Evolutionary conservation across 2,329 filamentous ascomycete species (phyloP).

Genomic region (Byssothecium circinans): DNA sequence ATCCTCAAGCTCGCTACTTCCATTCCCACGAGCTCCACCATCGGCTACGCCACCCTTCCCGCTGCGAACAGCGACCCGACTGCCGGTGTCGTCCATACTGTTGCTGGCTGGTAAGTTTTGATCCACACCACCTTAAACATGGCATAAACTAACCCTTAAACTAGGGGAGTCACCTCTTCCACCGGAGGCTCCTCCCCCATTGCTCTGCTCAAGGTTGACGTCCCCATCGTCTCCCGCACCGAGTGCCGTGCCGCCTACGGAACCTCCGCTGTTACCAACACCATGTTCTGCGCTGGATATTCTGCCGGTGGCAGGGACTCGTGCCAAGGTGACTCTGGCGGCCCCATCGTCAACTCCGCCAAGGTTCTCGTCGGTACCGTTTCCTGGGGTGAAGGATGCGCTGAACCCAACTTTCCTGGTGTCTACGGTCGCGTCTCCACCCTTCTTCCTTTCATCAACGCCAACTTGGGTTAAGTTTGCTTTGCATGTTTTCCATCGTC

Average conservation of each 20-base stretch:
- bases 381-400: constrained; percentile 32
- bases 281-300: constrained; percentile 34
- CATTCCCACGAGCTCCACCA: constrained; percentile 26
- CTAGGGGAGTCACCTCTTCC: constrained; percentile 21
- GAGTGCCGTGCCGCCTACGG: constrained; percentile 24
- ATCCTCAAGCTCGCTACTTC: constrained; percentile 21
- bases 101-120: constrained; percentile 28
- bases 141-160: not conserved
- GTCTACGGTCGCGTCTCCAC: constrained; percentile 26
- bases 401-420: constrained; percentile 23
- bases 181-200: constrained; percentile 13
- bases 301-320: constrained; percentile 33
- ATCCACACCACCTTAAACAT: not conserved
- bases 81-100: constrained; percentile 19
- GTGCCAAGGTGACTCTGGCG: constrained; percentile 38
- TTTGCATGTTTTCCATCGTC: not conserved
- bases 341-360: constrained; percentile 24
- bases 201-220: constrained; percentile 29
- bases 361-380: constrained; percentile 20
- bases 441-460: constrained; percentile 21
- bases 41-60: constrained; percentile 25
- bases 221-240: constrained; percentile 30
- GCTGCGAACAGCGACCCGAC: constrained; percentile 27
- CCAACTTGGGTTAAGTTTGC: constrained; percentile 15
- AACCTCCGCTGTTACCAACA: constrained; percentile 20